These are phyloP conservation scores for Citrullus mucosospermus DNA, from an alignment of 306 rosid species.

Conservation along the genomic window DNA sequence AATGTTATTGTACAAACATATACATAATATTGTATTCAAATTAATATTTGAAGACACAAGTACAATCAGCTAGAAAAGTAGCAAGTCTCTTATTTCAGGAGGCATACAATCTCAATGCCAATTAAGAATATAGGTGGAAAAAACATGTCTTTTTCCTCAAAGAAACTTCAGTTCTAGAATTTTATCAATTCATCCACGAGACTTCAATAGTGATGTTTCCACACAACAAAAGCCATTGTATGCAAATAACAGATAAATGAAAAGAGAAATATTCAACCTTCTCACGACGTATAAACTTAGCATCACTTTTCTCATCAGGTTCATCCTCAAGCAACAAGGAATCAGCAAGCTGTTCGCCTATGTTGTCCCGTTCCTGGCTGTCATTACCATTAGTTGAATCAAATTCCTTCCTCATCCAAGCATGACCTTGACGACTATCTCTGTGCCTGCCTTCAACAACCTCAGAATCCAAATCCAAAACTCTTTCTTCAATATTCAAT, in stretches of 20 bases:
- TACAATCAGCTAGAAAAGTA: neutral
- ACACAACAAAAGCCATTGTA: neutral
- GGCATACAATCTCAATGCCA: neutral
- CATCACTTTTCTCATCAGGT: conserved; percentile 34
- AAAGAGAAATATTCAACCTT: conserved; percentile 33
- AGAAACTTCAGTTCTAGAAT: neutral
- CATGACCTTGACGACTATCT: conserved; percentile 10
- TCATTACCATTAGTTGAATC: conserved; percentile 4
- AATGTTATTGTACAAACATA: neutral
- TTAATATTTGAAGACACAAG: neutral
- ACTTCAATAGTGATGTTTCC: neutral
- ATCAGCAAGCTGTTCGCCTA: conserved; percentile 47
- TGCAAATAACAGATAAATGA: neutral
- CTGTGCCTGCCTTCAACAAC: conserved; percentile 15
- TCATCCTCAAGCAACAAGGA: conserved; percentile 57
- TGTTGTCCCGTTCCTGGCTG: conserved; percentile 25
- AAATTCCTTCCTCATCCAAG: conserved; percentile 6
- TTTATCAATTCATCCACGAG: neutral
- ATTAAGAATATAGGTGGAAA: neutral
- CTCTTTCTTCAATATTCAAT: conserved; percentile 22
- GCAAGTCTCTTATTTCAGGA: neutral
- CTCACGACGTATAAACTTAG: conserved; percentile 40
- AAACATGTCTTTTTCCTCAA: neutral
- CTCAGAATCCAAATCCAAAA: conserved; percentile 13
- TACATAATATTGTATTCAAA: neutral